Base-by-base conservation (phyloP, 1,284 basidiomycete species). In the Cryptococcus sp. region DNA sequence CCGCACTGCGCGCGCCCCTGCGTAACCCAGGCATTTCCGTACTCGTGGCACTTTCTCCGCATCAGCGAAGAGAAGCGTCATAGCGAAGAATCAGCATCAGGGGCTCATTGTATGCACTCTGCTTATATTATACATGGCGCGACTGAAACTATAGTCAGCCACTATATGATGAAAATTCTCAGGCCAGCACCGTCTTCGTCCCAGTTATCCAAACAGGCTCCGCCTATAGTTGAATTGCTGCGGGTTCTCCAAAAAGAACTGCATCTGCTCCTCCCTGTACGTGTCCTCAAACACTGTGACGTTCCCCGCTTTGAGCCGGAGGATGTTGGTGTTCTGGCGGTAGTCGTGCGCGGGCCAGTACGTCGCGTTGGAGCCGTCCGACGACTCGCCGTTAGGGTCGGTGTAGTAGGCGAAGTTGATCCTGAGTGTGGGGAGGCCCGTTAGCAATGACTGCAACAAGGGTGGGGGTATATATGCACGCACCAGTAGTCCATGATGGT, bases 351-450 rank as follows among this genome's bases (percentile, higher is more conserved):
- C 47, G 2, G 71, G 67, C 75, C 75, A 77, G 44, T 59, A 47
- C 8, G 68, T 64, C 15, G 61, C 50, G n/a, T 39, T 49, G 33
- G 45, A 36, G 4, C 15, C 33, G n/a, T 9, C 16, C 28, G 59
- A 40, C 11, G 60, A 57, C 38, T 23, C 50, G n/a, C 61, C 63
- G 62, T 72, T 72, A 18, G 73, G 73, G 54, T 74, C 62, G 46
- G 61, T 57, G 64, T 67, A 63, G 57, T 71, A 70, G 18, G 65
- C 72, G 60, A 77, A 77, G 64, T 75, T 76, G 61, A 74, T 52
- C 70, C 70, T 72, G 55, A 33, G 5, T 18, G 16, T 13, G 21
- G 23, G 15, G 21, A 40, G 56, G 36, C 12, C 23, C 5, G 15
- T 36, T 16, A 44, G 12, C 33, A 18, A 16, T 13, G 35, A n/a